Conservation (phyloP, 169 alveolate species). For the Plasmodium coatneyi region DNA sequence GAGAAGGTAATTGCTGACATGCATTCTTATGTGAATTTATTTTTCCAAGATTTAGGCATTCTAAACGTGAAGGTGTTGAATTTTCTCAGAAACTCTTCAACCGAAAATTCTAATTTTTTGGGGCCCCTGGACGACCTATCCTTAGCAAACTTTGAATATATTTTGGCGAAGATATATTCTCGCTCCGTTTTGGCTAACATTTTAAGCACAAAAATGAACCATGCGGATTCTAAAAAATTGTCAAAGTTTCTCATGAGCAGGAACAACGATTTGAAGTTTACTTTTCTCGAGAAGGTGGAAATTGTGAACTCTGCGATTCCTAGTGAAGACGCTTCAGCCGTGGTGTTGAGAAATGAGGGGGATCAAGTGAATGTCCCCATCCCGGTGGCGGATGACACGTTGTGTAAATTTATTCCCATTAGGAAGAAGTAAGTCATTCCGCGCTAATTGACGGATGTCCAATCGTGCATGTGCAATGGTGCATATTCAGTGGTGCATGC, state of each 20-base stretch:
- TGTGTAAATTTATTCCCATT: conserved; percentile 68
- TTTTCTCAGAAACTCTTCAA: not conserved
- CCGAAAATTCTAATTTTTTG: not conserved
- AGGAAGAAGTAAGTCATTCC: conserved; percentile 35
- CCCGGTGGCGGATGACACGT: not conserved
- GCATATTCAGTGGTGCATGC: not conserved
- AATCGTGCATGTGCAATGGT: not conserved
- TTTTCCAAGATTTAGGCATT: conserved; percentile 23
- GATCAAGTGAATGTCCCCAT: not conserved
- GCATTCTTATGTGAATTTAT: conserved; percentile 12
- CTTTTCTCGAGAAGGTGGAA: conserved; percentile 16
- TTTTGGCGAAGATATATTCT: conserved; percentile 41
- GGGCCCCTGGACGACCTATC: conserved; percentile 9
- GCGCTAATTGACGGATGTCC: not conserved
- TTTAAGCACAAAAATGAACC: not conserved
- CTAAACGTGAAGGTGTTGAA: conserved; percentile 18
- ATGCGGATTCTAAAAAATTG: not conserved
- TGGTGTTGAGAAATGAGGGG: not conserved
- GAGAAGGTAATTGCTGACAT: conserved; percentile 21
- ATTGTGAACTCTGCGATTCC: too few species aligned
- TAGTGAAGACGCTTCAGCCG: not conserved
- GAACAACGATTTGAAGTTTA: not conserved
- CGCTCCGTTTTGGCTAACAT: conserved; percentile 37
- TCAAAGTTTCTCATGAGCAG: not conserved
- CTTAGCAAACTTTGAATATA: conserved; percentile 15